Percentiles rank a stretch among this genome's conserved stretches.
Conservation (phyloP, 805 yeast species). For the Suhomyces sp. region DNA sequence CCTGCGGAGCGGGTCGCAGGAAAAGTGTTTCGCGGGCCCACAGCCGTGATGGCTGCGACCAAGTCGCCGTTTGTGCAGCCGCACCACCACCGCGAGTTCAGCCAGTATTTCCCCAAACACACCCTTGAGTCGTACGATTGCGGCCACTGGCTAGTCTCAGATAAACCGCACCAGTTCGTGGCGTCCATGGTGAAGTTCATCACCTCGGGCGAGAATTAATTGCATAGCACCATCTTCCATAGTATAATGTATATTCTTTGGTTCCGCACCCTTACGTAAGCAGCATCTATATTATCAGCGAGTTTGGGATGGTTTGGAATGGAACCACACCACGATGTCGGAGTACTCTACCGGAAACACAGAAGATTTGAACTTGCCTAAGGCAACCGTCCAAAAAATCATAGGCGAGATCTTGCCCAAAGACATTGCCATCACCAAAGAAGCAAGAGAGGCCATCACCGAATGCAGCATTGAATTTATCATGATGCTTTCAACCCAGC, state of each 20-base stretch:
- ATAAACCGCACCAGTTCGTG: slow-evolving; percentile 32
- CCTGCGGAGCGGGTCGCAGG: slow-evolving; percentile 22
- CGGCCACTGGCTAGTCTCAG: slow-evolving; percentile 42
- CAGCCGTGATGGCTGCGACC: slow-evolving; percentile 44
- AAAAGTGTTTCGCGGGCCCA: slow-evolving; percentile 26
- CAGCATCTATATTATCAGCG: background rate
- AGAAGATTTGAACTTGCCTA: slow-evolving; percentile 44
- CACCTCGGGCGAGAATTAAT: background rate
- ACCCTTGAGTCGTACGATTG: slow-evolving; percentile 19
- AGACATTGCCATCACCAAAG: slow-evolving; percentile 87
- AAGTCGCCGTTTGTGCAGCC: slow-evolving; percentile 41
- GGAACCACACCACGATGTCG: slow-evolving; percentile 26
- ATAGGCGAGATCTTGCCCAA: slow-evolving; percentile 84
- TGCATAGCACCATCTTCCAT: no score
- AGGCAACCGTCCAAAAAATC: slow-evolving; percentile 94
- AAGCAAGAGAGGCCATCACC: slow-evolving; percentile 90
- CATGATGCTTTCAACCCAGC: slow-evolving; percentile 89
- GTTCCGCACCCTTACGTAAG: background rate
- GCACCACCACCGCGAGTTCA: slow-evolving; percentile 21
- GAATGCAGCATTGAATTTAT: slow-evolving; percentile 96
- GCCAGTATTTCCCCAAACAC: slow-evolving; percentile 23
- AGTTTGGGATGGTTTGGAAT: background rate
- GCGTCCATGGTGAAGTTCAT: slow-evolving; percentile 1
- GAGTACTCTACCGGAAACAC: slow-evolving; percentile 31
- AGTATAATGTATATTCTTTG: no score